These are phyloP conservation scores for Allomyces arbusculus DNA, from an alignment of 192 early-diverging fungal species.

Conservation along the genomic window DNA sequence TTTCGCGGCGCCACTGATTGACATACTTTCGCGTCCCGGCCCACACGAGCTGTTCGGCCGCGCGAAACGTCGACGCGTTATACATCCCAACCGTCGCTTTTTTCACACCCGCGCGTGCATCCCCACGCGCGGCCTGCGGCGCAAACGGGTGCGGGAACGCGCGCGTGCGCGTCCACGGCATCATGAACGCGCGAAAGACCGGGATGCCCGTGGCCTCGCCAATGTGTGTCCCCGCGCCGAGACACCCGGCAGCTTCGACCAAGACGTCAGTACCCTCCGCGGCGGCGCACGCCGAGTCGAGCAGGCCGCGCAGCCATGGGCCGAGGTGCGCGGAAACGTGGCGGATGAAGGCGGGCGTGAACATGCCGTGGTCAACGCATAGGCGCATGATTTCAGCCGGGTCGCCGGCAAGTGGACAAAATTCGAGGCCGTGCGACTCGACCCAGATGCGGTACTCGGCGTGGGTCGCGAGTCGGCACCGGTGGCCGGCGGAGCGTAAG, in stretches of 20 bases:
- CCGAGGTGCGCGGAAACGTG: conserved; percentile 37
- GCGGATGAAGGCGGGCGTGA: conserved; percentile 35
- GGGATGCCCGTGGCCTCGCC: conserved; percentile 41
- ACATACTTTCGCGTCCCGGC: conserved; percentile 28
- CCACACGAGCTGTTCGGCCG: conserved; percentile 53
- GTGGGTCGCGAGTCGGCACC: conserved; percentile 44
- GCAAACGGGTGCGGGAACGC: conserved; percentile 52
- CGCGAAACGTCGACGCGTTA: conserved; percentile 44
- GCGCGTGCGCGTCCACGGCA: conserved; percentile 58
- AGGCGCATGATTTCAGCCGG: conserved; percentile 37
- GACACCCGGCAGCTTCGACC: conserved; percentile 45
- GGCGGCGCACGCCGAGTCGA: conserved; percentile 28
- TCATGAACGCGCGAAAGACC: conserved; percentile 43
- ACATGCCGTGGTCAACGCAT: conserved; percentile 49
- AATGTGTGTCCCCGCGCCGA: conserved; percentile 42
- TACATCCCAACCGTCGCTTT: conserved; percentile 17
- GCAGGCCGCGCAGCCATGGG: conserved; percentile 38
- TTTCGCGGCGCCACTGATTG: conserved; percentile 31
- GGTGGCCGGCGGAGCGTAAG: conserved; percentile 37
- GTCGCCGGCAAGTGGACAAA: conserved; percentile 40
- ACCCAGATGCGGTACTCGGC: conserved; percentile 43
- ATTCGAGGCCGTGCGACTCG: conserved; percentile 42
- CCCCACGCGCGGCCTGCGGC: conserved; percentile 13
- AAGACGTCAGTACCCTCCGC: conserved; percentile 42
- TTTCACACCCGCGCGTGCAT: conserved; percentile 1